Base-by-base conservation (phyloP, 441 rosid species). In the Flueggea neowawraea region DNA sequence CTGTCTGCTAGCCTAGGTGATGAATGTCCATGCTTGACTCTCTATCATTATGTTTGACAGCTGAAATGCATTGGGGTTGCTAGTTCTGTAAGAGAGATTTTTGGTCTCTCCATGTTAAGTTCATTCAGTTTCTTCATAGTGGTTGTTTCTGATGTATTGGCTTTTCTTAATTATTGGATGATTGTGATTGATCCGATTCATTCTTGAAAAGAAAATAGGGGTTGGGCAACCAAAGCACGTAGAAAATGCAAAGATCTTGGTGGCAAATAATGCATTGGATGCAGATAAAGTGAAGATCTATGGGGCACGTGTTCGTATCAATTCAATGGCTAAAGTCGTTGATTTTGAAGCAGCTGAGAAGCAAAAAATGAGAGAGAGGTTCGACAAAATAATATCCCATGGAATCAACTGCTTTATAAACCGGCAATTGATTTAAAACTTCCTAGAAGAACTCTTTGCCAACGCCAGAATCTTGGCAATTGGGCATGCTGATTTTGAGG, bases 401-500 rank as follows among this genome's bases (percentile, higher is more conserved):
- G 97, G 97, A 62, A 89, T 95, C 58, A 95, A 95, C 79, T 95
- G 99, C 82, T 89, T 95, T 55, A 91, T 95, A 17, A 95, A 95
- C 76, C 83, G 99, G 80, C 97, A 95, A 75, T 73, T 91, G 83
- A 95, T 95, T 65, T 95, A 95, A 80, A 95, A 95, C 73, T 95
- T 91, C 80, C 99, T 97, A 0, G 99, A 91, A 71, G 99, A 95
- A 61, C 96, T 95, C 66, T 95, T 95, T 68, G 99, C 97, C 6
- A 95, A 95, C 76, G 99, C 97, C 4, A 97, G 97, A 73, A 78
- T 91, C 60, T 96, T 95, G 51, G 99, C 99, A 52, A 91, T 95
- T 55, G 99, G 91, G 86, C 99, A 95, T 78, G 99, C 98, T 62
- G 99, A 95, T 80, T 95, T 95, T 69, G 99, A 95, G 53, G 99